These are phyloP conservation scores for Apium graveolens DNA, from an alignment of 129 eudicot species.

Conservation along the genomic window DNA sequence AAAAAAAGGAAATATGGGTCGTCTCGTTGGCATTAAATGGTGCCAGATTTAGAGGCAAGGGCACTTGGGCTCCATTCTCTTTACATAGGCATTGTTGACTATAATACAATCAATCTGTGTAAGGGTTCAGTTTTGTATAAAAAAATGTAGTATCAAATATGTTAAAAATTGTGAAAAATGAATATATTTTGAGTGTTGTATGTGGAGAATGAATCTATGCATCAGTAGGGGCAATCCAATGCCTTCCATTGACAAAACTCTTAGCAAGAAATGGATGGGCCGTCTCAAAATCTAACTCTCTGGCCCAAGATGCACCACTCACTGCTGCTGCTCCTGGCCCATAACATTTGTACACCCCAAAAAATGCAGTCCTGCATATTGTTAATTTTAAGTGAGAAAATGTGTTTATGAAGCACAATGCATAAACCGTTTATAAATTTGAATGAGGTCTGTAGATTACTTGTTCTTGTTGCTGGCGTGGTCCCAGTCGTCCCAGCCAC, in stretches of 20 bases:
- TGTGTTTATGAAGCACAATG: not conserved
- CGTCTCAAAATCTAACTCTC: slow-evolving; percentile 67
- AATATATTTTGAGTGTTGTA: not conserved
- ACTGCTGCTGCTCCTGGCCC: slow-evolving; percentile 97
- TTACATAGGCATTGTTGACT: not conserved
- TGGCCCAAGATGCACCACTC: slow-evolving; percentile 81
- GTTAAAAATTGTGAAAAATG: not conserved
- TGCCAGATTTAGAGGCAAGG: not conserved
- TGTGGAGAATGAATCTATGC: slow-evolving; percentile 32
- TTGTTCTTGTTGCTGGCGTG: slow-evolving; percentile 75
- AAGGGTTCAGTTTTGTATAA: not conserved
- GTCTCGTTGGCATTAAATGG: no score
- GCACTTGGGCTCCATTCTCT: not conserved
- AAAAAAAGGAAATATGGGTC: no score
- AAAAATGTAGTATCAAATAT: not conserved
- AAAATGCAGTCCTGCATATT: slow-evolving; percentile 66
- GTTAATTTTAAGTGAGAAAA: not conserved
- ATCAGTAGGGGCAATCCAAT: slow-evolving; percentile 89
- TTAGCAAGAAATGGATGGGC: slow-evolving; percentile 82
- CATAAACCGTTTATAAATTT: not conserved
- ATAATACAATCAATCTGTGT: not conserved
- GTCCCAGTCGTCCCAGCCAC: slow-evolving; percentile 99
- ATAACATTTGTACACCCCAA: slow-evolving; percentile 86
- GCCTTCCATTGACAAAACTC: slow-evolving; percentile 95
- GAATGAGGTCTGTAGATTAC: slow-evolving; percentile 21